A percentile compares a stretch with the other conserved stretches of the same genome.
Evolutionary conservation across 2,329 filamentous ascomycete genomes (phyloP).

Genomic region (Beauveria scarabaeidicola): DNA sequence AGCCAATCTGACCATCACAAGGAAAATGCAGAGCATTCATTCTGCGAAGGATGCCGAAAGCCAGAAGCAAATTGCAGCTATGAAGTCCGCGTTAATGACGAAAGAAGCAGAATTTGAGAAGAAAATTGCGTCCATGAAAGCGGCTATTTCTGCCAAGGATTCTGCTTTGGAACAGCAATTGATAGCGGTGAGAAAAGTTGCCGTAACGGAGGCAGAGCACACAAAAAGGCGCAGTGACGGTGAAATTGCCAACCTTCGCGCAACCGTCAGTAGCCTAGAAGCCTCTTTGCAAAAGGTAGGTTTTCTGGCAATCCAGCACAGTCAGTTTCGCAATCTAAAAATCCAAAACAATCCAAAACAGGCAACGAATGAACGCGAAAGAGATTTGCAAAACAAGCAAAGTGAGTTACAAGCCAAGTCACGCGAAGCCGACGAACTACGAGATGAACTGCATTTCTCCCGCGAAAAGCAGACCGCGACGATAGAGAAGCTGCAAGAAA

Average conservation of each 20-base stretch:
- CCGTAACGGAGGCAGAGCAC: slow-evolving; percentile 42
- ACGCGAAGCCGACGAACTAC: slow-evolving; percentile 21
- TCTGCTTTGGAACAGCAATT: slow-evolving; percentile 32
- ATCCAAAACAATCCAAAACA: background rate
- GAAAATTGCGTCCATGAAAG: slow-evolving; percentile 3
- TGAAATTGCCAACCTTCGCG: slow-evolving; percentile 54
- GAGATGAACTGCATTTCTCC: slow-evolving; percentile 28
- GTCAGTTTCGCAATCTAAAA: background rate
- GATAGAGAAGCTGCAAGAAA: slow-evolving; percentile 15
- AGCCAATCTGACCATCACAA: slow-evolving; percentile 16
- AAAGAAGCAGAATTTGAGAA: slow-evolving; percentile 29
- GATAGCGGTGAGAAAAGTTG: slow-evolving; percentile 37
- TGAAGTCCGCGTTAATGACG: slow-evolving; percentile 16
- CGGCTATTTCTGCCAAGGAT: slow-evolving; percentile 5
- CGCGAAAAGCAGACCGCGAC: slow-evolving; percentile 27
- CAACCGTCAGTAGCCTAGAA: slow-evolving; percentile 52
- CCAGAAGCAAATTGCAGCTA: slow-evolving; percentile 20
- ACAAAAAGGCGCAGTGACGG: slow-evolving; percentile 44
- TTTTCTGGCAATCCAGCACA: background rate
- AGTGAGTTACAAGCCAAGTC: slow-evolving; percentile 46
- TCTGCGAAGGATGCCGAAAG: slow-evolving; percentile 20
- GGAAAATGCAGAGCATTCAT: slow-evolving; percentile 27
- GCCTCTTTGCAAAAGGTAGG: slow-evolving; percentile 52
- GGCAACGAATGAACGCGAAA: slow-evolving; percentile 46
- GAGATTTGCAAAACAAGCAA: slow-evolving; percentile 26